phyloP scores from a whole-genome alignment of 164 flowering plant species.

The Annona squamosa region DNA sequence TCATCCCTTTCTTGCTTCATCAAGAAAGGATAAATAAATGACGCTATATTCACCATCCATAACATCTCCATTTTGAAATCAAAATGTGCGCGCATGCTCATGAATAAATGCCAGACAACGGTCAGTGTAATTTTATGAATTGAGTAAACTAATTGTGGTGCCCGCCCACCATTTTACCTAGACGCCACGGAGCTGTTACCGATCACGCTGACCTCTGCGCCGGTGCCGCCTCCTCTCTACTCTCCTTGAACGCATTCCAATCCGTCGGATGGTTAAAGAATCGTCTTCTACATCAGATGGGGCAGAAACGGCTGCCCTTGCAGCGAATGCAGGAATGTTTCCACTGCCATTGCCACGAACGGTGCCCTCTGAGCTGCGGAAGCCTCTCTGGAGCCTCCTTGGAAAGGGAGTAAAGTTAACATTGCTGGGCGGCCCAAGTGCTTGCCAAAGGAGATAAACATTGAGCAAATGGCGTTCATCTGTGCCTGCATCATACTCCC shows the following conservation, averaged over 20 bases:
- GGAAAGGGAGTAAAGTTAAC: constrained; percentile 26
- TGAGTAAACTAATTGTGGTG: not conserved
- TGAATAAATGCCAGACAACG: not conserved
- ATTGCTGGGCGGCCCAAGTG: constrained; percentile 39
- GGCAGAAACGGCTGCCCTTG: not conserved
- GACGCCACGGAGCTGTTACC: constrained; percentile 1
- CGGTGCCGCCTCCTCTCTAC: constrained; percentile 19
- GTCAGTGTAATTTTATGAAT: not conserved
- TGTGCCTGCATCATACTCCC: constrained; percentile 19
- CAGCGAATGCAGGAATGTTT: constrained; percentile 7
- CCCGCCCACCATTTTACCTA: not conserved
- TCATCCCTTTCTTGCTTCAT: not conserved
- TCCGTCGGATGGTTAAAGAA: constrained; percentile 1
- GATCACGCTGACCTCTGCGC: constrained; percentile 18
- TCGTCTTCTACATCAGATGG: constrained; percentile 11
- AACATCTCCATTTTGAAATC: not conserved
- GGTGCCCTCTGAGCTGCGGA: constrained; percentile 10
- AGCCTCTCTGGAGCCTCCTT: constrained; percentile 32
- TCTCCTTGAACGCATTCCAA: constrained; percentile 15
- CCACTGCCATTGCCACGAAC: constrained; percentile 6
- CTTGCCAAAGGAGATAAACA: constrained; percentile 45
- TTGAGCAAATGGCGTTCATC: constrained; percentile 31
- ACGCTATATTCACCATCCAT: not conserved
- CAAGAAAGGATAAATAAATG: not conserved
- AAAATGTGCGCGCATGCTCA: not conserved